Evolutionary conservation across 2,329 filamentous ascomycete species (phyloP).

Genomic region (Sclerotinia glacialis): DNA sequence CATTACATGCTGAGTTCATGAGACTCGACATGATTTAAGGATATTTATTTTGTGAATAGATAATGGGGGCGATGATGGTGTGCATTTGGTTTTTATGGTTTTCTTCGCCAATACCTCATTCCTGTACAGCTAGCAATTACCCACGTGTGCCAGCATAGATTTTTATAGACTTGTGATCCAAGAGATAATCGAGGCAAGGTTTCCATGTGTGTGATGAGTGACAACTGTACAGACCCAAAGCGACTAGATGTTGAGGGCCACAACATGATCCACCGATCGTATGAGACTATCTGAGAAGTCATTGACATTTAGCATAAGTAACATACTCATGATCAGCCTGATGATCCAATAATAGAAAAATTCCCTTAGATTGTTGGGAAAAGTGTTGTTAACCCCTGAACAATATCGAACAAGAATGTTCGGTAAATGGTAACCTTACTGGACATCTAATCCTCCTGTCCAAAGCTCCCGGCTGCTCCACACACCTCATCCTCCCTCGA

Average conservation of each 20-base stretch:
- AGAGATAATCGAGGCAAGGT: constrained; percentile 1
- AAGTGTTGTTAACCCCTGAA: constrained; percentile 4
- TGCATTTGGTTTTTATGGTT: constrained; percentile 35
- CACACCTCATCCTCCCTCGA: constrained; percentile 22
- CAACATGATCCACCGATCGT: neutral
- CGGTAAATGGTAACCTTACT: constrained; percentile 7
- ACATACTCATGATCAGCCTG: neutral
- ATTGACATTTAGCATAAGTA: neutral
- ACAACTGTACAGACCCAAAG: neutral
- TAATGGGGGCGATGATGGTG: constrained; percentile 28
- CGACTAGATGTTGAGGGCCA: neutral
- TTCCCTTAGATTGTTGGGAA: neutral
- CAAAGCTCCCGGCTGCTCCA: constrained; percentile 9
- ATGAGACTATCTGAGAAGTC: neutral
- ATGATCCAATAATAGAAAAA: neutral
- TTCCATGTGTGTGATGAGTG: neutral
- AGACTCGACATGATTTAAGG: constrained; percentile 86
- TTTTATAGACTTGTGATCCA: constrained; percentile 21
- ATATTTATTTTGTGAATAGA: constrained; percentile 32
- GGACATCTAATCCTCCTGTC: neutral
- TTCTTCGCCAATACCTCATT: constrained; percentile 38
- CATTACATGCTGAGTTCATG: constrained; percentile 92
- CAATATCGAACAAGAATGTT: neutral
- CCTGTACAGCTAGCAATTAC: constrained; percentile 40
- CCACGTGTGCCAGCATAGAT: constrained; percentile 26